Base-by-base conservation (phyloP, 345 rosid genomes). In the Orychophragmus violaceus region DNA sequence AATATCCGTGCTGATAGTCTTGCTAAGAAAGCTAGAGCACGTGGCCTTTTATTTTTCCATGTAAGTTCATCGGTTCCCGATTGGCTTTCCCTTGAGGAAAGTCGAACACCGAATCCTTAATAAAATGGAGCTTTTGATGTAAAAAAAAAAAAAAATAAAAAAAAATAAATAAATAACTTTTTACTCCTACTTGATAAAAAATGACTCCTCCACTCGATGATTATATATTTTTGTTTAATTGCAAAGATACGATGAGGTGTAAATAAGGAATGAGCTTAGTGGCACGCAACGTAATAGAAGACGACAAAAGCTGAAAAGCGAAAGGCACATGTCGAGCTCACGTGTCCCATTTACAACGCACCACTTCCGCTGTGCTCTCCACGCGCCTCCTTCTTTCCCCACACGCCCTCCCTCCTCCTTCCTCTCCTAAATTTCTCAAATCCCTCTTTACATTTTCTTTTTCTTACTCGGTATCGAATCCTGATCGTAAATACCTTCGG, bases 331-430 rank as follows among this genome's bases (percentile, higher is more conserved):
- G 84, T 64, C 16, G 16, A 8, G 59, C 64, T 72, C 66, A 78
- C 64, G 67, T 78, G 79, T 62, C 62, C 9, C 29, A 37, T 25
- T 62, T 21, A 59, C 76, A 36, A n/a, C 58, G 75, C 74, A 77
- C 61, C 51, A 66, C 13, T 62, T 28, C 21, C 45, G 69, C 41
- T 61, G 74, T 83, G 80, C 68, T 33, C 17, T 71, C 73, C 90
- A 83, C 88, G 86, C 90, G 81, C 86, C 79, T 54, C 57, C 66
- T 46, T 65, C 76, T 29, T 70, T 52, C 13, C 23, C 63, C 70
- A 46, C 48, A 64, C 75, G 70, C 74, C 71, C 71, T 48, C 68
- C 71, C 48, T 8, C 3, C 64, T 10, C 68, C 25, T 46, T 13
- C 59, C 3, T 11, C 50, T 28, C 24, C 18, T 56, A 18, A 29